Evolutionary conservation across 75 land plant species (phyloP).

Genomic region (Cupressus sempervirens): DNA sequence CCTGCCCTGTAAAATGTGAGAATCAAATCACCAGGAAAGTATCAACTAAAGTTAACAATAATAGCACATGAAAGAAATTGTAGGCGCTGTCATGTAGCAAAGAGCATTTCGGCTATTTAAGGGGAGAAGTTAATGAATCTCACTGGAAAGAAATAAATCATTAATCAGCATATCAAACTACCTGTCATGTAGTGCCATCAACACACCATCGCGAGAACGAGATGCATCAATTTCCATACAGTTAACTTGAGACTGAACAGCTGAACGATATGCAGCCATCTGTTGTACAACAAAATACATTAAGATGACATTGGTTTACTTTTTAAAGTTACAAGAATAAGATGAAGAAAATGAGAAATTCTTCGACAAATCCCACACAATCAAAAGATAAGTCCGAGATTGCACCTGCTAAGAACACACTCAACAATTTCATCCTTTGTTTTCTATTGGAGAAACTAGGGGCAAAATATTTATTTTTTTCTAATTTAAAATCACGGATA

Average conservation of each 20-base stretch:
- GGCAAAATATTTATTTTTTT: not conserved
- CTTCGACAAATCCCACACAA: not conserved
- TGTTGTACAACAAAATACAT: not conserved
- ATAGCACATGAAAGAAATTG: not conserved
- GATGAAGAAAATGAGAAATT: not conserved
- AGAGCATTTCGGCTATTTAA: not conserved
- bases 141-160: not conserved
- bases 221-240: constrained; percentile 88
- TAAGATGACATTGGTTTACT: not conserved
- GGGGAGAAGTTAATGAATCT: not conserved
- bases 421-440: not conserved
- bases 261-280: constrained; percentile 58
- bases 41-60: not conserved
- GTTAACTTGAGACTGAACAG: constrained; percentile 59
- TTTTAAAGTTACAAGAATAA: not conserved
- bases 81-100: not conserved
- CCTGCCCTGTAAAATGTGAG: constrained; percentile 71
- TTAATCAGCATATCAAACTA: constrained; percentile 10
- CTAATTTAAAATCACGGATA: not conserved
- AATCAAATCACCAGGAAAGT: constrained; percentile 23
- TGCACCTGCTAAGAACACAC: not conserved
- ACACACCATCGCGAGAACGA: constrained; percentile 71
- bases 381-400: not conserved
- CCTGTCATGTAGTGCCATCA: constrained; percentile 92
- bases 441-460: not conserved